These are phyloP conservation scores for Radiomyces spectabilis DNA, from an alignment of 192 early-diverging fungal genomes.

Conservation along the genomic window DNA sequence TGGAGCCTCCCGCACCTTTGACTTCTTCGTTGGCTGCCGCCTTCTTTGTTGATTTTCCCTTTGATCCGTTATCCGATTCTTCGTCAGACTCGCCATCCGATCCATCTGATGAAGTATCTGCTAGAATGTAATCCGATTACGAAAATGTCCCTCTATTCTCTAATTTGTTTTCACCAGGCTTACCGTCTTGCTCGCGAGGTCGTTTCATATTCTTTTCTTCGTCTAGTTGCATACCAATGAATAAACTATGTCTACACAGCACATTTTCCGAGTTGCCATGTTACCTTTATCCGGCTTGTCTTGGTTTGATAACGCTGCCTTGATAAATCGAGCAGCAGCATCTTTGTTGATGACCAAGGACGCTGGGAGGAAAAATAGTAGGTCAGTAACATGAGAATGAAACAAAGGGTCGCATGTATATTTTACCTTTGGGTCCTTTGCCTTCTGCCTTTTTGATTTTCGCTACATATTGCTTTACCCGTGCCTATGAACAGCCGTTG, in stretches of 20 bases:
- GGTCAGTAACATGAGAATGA: not conserved
- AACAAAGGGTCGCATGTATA: no score
- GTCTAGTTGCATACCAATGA: not conserved
- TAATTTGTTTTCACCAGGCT: no score
- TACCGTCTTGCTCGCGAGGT: no score
- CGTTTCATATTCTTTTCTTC: no score
- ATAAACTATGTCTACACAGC: not conserved
- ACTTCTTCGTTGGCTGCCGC: slow-evolving; percentile 2
- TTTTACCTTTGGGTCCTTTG: slow-evolving; percentile 9
- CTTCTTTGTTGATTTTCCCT: not conserved
- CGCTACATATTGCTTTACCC: slow-evolving; percentile 20
- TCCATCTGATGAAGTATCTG: no score
- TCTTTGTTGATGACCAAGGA: slow-evolving; percentile 17
- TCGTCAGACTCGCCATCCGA: not conserved
- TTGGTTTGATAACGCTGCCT: slow-evolving; percentile 4
- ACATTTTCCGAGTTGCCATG: not conserved
- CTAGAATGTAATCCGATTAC: no score
- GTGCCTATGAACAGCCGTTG: slow-evolving; percentile 1
- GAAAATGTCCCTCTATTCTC: no score
- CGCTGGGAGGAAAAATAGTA: not conserved
- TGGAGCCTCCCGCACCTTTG: not conserved
- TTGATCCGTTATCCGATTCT: not conserved
- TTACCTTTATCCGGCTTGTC: not conserved
- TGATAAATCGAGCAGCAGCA: slow-evolving; percentile 22
- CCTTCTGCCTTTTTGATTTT: slow-evolving; percentile 21